Base-by-base conservation (phyloP, 441 rosid species). In the Pelargonium australe region DNA sequence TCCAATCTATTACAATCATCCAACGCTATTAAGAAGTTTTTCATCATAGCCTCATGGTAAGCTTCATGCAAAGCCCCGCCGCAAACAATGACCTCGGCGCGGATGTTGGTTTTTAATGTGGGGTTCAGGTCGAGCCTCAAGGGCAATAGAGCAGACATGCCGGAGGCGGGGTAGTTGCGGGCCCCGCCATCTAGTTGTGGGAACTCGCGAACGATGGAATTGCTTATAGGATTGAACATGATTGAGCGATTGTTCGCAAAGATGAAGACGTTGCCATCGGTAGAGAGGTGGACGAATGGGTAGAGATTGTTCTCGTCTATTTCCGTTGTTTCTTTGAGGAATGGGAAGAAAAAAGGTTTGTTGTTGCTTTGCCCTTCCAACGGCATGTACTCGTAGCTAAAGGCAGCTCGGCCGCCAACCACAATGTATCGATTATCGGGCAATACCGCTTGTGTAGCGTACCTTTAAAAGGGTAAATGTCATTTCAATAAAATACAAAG, bases 261-360 rank as follows among this genome's bases (percentile, higher is more conserved):
- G 64, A 89, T 70, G 80, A 87, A 89, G 76, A 89, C 76, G 64
- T 82, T 85, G 7, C 92, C 92, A 6, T 89, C 90, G 0, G 90
- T 81, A 28, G 80, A 69, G 25, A 87, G 88, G 63, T 73, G 71
- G 64, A 87, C 86, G 28, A 83, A 87, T 1, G 92, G 92, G 79
- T 14, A 4, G 17, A 41, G 5, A 10, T 13, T 45, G 51, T 45
- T 45, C 51, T 45, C 51, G 10, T 44, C 71, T 64, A 41, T 68
- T 2, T 45, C 51, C 11, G 51, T 45, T 13, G 51, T 45, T 45
- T 45, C 51, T 9, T 45, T 7, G 51, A 45, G 51, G 6, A 45
- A 45, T 13, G 51, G 51, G 51, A 45, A 45, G 51, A 45, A 45
- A 13, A 45, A 45, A 5, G 80, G 68, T 13, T 72, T 69, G 11